A percentile compares a stretch with the other conserved stretches of the same genome.
phyloP scores from a whole-genome alignment of 345 rosid species.

The Salix viminalis region DNA sequence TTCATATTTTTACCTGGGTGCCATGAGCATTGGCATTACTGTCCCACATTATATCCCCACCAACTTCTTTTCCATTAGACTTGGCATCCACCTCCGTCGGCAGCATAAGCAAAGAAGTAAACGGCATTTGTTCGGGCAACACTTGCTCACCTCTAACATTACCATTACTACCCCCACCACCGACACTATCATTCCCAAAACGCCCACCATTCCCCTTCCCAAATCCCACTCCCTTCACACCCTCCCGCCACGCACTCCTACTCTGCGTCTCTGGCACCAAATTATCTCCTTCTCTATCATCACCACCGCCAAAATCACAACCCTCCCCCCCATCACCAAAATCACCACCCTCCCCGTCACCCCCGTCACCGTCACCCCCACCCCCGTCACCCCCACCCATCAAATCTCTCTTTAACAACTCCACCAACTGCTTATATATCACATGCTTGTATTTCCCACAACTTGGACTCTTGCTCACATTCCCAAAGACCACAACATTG shows the following conservation, averaged over 20 bases:
- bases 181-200: too few relatives aligned
- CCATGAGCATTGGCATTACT: slow-evolving; percentile 31
- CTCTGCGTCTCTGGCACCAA: slow-evolving; percentile 35
- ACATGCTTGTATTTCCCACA: slow-evolving; percentile 57
- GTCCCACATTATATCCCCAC: slow-evolving; percentile 33
- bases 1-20: slow-evolving; percentile 48
- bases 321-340: slow-evolving; percentile 7
- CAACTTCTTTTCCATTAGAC: slow-evolving; percentile 17
- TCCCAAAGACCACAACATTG: not conserved
- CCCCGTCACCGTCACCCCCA: slow-evolving; percentile 15
- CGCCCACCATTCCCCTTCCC: slow-evolving; percentile 15
- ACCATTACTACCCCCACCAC: not conserved
- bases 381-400: slow-evolving; percentile 2
- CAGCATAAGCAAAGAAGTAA: slow-evolving; percentile 40
- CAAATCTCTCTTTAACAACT: slow-evolving; percentile 43
- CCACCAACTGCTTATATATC: slow-evolving; percentile 58
- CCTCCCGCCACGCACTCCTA: slow-evolving; percentile 26
- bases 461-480: slow-evolving; percentile 18
- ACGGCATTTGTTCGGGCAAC: slow-evolving; percentile 24
- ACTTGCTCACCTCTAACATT: not conserved
- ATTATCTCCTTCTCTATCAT: slow-evolving; percentile 28
- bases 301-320: slow-evolving; percentile 11
- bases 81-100: slow-evolving; percentile 27
- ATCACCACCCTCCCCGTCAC: slow-evolving; percentile 16
- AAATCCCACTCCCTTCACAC: slow-evolving; percentile 10